Evolutionary conservation across 257 asterid genomes (phyloP).

Genomic region (Craterostigma plantagineum): DNA sequence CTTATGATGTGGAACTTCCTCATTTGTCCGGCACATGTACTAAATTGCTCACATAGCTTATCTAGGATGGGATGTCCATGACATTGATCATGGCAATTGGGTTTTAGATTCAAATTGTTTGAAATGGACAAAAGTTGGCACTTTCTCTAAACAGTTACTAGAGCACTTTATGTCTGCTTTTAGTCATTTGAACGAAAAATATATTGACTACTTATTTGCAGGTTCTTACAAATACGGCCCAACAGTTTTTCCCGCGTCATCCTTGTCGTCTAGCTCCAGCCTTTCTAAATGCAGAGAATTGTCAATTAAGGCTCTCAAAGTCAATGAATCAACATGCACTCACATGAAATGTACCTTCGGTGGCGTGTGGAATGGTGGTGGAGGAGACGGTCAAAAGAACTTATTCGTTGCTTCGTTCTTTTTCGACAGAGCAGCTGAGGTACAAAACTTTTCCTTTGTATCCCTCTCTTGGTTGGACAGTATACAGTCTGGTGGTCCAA

Average conservation of each 20-base stretch:
- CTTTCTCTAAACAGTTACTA: too few relatives aligned
- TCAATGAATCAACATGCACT: constrained; percentile 65
- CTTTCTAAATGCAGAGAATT: constrained; percentile 51
- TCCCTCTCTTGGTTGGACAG: too few relatives aligned
- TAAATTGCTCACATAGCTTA: too few relatives aligned
- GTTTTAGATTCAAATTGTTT: too few relatives aligned
- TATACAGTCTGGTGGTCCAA: too few relatives aligned
- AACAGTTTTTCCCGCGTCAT: constrained; percentile 31
- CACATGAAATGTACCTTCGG: constrained; percentile 98
- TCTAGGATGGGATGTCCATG: too few relatives aligned
- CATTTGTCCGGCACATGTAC: neutral
- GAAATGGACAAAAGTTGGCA: too few relatives aligned
- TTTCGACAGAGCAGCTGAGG: constrained; percentile 97
- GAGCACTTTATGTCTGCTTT: too few relatives aligned
- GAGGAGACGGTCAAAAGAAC: constrained; percentile 93
- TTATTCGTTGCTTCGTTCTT: constrained; percentile 90
- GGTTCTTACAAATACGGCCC: constrained; percentile 80
- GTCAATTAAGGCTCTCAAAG: constrained; percentile 57
- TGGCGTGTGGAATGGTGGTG: constrained; percentile 97
- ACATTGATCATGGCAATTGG: too few relatives aligned
- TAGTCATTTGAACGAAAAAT: too few relatives aligned
- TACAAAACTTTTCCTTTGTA: constrained; percentile 9
- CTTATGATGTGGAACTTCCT: too few relatives aligned
- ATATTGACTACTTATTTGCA: constrained; percentile 13
- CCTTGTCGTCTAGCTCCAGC: constrained; percentile 60